Evolutionary conservation across 371 early-diverging fungal genomes (phyloP).

Genomic region (Chytridium lagenaria): DNA sequence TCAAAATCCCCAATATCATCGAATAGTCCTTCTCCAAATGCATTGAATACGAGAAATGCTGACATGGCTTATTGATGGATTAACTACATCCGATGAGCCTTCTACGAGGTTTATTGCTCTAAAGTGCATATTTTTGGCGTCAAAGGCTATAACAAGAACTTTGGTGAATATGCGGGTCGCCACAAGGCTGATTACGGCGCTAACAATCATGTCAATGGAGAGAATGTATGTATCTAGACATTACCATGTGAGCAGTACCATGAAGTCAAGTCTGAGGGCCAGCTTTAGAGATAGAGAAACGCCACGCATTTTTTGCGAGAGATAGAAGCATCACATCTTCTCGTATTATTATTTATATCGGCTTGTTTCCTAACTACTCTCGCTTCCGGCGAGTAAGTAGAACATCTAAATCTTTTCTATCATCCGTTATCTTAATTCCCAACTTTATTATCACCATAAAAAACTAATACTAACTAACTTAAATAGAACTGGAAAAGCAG

Average conservation of each 20-base stretch:
- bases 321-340: too few species aligned
- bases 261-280: too few species aligned
- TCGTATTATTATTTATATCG: too few species aligned
- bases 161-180: constrained; percentile 12
- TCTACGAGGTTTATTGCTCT: constrained; percentile 33
- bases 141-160: constrained; percentile 36
- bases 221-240: constrained; percentile 34
- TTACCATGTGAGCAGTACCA: too few species aligned
- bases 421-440: too few species aligned
- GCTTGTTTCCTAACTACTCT: not conserved
- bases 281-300: too few species aligned
- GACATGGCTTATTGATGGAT: constrained; percentile 22
- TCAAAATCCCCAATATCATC: too few species aligned
- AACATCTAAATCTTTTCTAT: too few species aligned
- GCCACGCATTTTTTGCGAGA: too few species aligned
- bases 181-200: constrained; percentile 23
- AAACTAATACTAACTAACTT: not conserved
- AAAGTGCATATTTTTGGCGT: constrained; percentile 27
- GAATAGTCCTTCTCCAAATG: constrained; percentile 21
- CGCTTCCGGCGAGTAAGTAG: too few species aligned
- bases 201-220: constrained; percentile 37
- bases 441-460: too few species aligned
- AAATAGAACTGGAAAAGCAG: constrained; percentile 24
- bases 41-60: constrained; percentile 28
- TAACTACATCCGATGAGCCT: constrained; percentile 35